Evolutionary conservation across 176 grass and related monocot species (phyloP).

Genomic region (Carex myosuroides): DNA sequence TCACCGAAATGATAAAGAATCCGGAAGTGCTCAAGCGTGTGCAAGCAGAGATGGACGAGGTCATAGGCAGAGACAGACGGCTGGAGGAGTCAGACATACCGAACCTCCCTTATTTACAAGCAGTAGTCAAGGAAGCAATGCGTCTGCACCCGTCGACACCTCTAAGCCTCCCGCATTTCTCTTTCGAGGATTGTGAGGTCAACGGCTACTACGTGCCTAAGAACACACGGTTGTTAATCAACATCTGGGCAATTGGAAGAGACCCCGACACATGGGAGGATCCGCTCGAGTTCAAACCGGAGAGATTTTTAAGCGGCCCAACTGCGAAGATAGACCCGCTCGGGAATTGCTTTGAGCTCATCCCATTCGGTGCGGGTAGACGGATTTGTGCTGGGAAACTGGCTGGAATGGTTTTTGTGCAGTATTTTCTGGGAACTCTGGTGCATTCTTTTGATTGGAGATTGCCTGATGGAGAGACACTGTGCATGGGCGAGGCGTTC

Average conservation of each 20-base stretch:
- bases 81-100: conserved; percentile 58
- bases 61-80: conserved; percentile 37
- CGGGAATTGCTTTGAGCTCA: conserved; percentile 77
- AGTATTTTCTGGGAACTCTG: conserved; percentile 51
- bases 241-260: conserved; percentile 78
- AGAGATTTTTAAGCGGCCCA: conserved; percentile 38
- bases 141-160: conserved; percentile 69
- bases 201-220: conserved; percentile 42
- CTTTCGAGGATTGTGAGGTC: conserved; percentile 52
- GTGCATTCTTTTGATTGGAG: conserved; percentile 68
- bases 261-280: conserved; percentile 45
- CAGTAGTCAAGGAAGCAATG: conserved; percentile 68
- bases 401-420: conserved; percentile 75
- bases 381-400: conserved; percentile 80
- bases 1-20: conserved; percentile 61
- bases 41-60: conserved; percentile 56
- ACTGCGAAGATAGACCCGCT: conserved; percentile 39
- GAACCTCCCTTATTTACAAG: conserved; percentile 60
- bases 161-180: conserved; percentile 69
- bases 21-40: conserved; percentile 32
- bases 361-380: conserved; percentile 66
- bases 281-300: conserved; percentile 55
- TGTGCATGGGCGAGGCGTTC: conserved; percentile 66
- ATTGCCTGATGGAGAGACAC: conserved; percentile 41
- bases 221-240: conserved; percentile 58